These are phyloP conservation scores for Penicillium taxi DNA, from an alignment of 495 filamentous ascomycete species.

Conservation along the genomic window DNA sequence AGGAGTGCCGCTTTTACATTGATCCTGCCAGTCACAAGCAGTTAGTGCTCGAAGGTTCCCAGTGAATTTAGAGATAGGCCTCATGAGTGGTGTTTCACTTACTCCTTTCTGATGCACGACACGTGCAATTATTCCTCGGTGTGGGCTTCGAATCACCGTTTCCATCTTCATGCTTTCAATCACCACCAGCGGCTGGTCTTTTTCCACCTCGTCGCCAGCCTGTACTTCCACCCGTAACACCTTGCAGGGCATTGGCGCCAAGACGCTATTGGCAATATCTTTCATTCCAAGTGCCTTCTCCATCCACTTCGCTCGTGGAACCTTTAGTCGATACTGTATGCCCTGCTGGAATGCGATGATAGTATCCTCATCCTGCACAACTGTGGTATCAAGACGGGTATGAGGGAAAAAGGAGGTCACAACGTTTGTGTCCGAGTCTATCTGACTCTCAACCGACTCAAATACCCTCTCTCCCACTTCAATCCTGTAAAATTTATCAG, in stretches of 20 bases:
- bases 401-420: slow-evolving; percentile 61
- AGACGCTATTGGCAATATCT: slow-evolving; percentile 72
- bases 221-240: slow-evolving; percentile 75
- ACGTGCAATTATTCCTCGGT: slow-evolving; percentile 69
- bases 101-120: slow-evolving; percentile 84
- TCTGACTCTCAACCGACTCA: slow-evolving; percentile 37
- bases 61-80: slow-evolving; percentile 1
- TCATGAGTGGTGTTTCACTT: slow-evolving; percentile 39
- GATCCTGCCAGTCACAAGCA: slow-evolving; percentile 37
- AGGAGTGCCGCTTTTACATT: slow-evolving; percentile 52
- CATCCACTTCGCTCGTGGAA: slow-evolving; percentile 67
- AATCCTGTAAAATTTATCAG: slow-evolving; percentile 55
- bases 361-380: slow-evolving; percentile 61
- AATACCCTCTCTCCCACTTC: slow-evolving; percentile 47
- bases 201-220: slow-evolving; percentile 72
- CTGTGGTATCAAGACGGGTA: slow-evolving; percentile 70
- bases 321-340: slow-evolving; percentile 59
- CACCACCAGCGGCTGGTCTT: slow-evolving; percentile 83
- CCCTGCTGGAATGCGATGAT: slow-evolving; percentile 80
- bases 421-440: slow-evolving; percentile 26
- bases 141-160: slow-evolving; percentile 86
- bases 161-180: slow-evolving; percentile 99
- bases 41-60: not conserved
- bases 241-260: slow-evolving; percentile 94
- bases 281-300: slow-evolving; percentile 79